Percentiles rank a stretch among this genome's conserved stretches.
phyloP scores from a whole-genome alignment of 306 rosid species.

The Cucurbita argyrosperma region DNA sequence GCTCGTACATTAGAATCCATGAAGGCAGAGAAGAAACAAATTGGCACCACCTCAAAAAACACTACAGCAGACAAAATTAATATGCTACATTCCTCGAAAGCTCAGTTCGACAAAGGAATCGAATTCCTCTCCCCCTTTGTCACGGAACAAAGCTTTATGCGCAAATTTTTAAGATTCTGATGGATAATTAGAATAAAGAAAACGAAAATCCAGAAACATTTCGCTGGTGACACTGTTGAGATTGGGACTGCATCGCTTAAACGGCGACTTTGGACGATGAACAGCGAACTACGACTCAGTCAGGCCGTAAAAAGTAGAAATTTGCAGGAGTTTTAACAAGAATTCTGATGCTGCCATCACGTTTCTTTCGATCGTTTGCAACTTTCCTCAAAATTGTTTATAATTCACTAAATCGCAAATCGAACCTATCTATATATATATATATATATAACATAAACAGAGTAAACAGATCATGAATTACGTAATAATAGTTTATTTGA shows the following conservation, averaged over 20 bases:
- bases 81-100: background rate
- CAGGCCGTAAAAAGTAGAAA: background rate
- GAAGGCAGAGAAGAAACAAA: background rate
- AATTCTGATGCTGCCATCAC: background rate
- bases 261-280: background rate
- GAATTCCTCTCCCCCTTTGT: background rate
- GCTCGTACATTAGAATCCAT: background rate
- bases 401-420: background rate
- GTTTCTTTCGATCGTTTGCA: background rate
- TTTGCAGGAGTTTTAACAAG: background rate
- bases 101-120: background rate
- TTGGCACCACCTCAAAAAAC: background rate
- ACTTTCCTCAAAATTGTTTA: background rate
- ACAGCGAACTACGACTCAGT: background rate
- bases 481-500: background rate
- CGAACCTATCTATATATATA: no score
- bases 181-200: background rate
- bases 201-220: background rate
- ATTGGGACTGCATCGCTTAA: background rate
- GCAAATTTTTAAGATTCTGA: background rate
- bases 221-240: background rate
- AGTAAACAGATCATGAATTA: background rate
- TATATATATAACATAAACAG: no score
- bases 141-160: background rate
- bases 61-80: background rate